Evolutionary conservation across 306 rosid genomes (phyloP).

Genomic region (Castanea mollissima): DNA sequence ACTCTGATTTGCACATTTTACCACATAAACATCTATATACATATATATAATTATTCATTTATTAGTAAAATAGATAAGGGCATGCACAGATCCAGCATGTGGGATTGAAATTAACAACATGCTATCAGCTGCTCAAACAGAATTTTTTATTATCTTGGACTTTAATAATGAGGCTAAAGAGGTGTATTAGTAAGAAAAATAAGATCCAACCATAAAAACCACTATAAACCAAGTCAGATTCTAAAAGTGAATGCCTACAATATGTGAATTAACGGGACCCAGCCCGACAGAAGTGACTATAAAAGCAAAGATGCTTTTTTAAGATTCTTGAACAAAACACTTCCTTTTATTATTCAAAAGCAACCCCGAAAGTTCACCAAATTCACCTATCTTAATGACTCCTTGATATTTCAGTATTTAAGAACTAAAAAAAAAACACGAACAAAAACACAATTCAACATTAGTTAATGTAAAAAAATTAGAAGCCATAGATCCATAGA

Average conservation of each 20-base stretch:
- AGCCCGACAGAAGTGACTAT: conserved; percentile 9
- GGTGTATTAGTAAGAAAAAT: background rate
- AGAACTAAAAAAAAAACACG: background rate
- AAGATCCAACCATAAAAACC: background rate
- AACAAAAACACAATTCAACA: background rate
- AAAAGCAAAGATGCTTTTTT: background rate
- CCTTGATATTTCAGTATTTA: background rate
- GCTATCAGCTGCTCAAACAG: background rate
- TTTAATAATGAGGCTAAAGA: background rate
- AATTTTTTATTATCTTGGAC: background rate
- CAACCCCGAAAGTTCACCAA: background rate
- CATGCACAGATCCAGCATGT: conserved; percentile 25
- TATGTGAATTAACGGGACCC: background rate
- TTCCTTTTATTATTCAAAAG: too few relatives aligned
- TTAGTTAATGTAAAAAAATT: background rate
- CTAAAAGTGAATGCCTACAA: background rate
- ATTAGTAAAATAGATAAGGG: conserved; percentile 3
- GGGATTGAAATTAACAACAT: conserved; percentile 18
- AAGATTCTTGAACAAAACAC: background rate
- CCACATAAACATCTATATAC: background rate
- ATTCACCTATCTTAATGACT: background rate
- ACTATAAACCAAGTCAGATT: background rate
- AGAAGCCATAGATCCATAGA: too few relatives aligned
- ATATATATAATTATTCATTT: background rate
- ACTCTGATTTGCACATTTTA: background rate